These are phyloP conservation scores for Fusarium praegraminearum DNA, from an alignment of 2,329 filamentous ascomycete genomes.

Conservation along the genomic window DNA sequence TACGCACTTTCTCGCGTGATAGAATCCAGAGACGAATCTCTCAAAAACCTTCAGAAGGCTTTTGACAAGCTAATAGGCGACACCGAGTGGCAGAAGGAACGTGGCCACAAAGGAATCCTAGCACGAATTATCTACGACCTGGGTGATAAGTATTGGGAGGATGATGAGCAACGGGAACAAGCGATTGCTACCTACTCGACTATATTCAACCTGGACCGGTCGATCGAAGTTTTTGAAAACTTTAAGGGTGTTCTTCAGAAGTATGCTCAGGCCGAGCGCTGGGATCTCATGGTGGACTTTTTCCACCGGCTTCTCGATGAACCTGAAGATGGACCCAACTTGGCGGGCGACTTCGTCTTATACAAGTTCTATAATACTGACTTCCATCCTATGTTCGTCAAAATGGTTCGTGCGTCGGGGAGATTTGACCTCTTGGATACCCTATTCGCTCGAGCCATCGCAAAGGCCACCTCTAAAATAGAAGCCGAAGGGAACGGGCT, in stretches of 20 bases:
- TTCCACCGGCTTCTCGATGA: background rate
- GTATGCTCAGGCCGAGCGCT: background rate
- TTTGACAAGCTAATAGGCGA: background rate
- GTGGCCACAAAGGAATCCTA: background rate
- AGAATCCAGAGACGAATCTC: background rate
- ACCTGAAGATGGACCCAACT: background rate
- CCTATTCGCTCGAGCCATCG: background rate
- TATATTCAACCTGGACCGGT: background rate
- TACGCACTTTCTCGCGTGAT: background rate
- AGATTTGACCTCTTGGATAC: background rate
- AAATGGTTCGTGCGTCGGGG: background rate
- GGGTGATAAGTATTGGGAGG: background rate
- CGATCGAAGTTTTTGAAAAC: background rate
- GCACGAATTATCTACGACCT: background rate
- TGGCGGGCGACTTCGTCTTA: background rate
- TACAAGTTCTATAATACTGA: background rate
- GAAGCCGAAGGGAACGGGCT: rapidly evolving
- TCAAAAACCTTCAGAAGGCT: background rate
- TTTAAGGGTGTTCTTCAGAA: background rate
- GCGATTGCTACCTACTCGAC: background rate
- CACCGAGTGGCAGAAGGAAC: background rate
- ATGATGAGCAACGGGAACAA: background rate
- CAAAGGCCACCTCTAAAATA: background rate
- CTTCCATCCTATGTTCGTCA: background rate
- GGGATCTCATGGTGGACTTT: background rate